Base-by-base conservation (phyloP, 1,284 basidiomycete species). In the Sporisorium scitamineum region DNA sequence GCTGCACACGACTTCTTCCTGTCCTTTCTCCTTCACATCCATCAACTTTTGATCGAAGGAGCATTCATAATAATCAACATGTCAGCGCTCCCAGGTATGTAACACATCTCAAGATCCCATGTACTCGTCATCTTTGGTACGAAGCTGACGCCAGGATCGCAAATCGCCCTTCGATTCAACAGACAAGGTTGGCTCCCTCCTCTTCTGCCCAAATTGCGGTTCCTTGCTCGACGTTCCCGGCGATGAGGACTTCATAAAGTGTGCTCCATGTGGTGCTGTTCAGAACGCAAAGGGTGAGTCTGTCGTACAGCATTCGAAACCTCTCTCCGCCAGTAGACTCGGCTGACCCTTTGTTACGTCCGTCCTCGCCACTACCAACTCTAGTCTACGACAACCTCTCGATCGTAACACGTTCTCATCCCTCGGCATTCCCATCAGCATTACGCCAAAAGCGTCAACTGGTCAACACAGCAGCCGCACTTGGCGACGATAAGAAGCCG, bases 201-300 rank as follows among this genome's bases (percentile, higher is more conserved):
- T 98, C 51, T 98, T 99, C 87, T 99, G 96, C 87, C 92, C 93
- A 8, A 89, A 91, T 67, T 99, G 96, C 83, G 94, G 94, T 18
- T 95, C 93, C 0, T 87, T 99, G 47, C 90, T 99, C 24, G 91
- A 93, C 78, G 87, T 95, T 24, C 95, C 96, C 0, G 88, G 88
- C 70, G 94, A 93, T 66, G 91, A 94, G 80, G 88, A 89, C 59
- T 88, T 89, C 39, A 92, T 98, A 47, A 88, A 87, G 24, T 99
- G 96, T 87, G 92, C 93, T 82, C 94, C 95, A 81, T 98, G 96
- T 85, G 90, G 90, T 2, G 90, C 93, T 76, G 88, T 91, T 65
- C 95, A 97, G 85, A 93, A 94, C 39, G 83, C 83, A 6, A 70
- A 70, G 20, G 70, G 82, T 84, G 64, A 48, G 82, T 34, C 24